Base-by-base conservation (phyloP, 805 yeast species). In the Cyberlindnera xylosilytica region DNA sequence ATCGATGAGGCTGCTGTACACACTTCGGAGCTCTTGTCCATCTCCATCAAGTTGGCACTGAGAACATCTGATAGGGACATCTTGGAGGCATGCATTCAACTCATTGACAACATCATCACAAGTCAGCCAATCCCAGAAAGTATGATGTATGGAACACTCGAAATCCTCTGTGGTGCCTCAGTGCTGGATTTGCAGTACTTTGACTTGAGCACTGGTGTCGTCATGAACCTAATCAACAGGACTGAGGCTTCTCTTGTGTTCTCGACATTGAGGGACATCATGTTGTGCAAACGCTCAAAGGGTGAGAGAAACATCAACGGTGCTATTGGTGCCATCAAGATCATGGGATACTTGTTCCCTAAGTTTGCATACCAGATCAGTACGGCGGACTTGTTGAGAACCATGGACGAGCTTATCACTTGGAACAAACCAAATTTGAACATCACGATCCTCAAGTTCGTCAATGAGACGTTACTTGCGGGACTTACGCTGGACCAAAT, bases 101-200 rank as follows among this genome's bases (percentile, higher is more conserved):
- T 75, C n/a, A 48, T 80, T 8, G 69, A 70, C 34, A 60, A 75
- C 0, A 60, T 73, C 5, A 62, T 74, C 35, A 56, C 68, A 2
- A 74, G 65, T 49, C 80, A 81, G 1, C 53, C 60, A 20, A 50
- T 80, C 3, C 83, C 84, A 0, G 44, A 60, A 7, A 47, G 60
- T 1, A 56, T 58, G n/a, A 57, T 74, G 20, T 60, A 53, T 17
- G 59, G 61, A 6, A 59, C 69, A 1, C 55, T 79, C 3, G 68
- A 66, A 40, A 65, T 76, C 12, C 52, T 80, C 7, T 72, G 82
- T 46, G 74, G 74, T 2, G 61, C 72, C 1, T 57, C 67, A 23
- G 58, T 66, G 1, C 49, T 68, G 23, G 66, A 69, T 15, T 60
- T 66, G 8, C 54, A 61, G 4, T 62, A 73, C 27, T 54, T 56